Evolutionary conservation across 768 basidiomycete genomes (phyloP), one percentile per base, ranked within the genome.

Genomic region (Glaciozyma antarctica): DNA sequence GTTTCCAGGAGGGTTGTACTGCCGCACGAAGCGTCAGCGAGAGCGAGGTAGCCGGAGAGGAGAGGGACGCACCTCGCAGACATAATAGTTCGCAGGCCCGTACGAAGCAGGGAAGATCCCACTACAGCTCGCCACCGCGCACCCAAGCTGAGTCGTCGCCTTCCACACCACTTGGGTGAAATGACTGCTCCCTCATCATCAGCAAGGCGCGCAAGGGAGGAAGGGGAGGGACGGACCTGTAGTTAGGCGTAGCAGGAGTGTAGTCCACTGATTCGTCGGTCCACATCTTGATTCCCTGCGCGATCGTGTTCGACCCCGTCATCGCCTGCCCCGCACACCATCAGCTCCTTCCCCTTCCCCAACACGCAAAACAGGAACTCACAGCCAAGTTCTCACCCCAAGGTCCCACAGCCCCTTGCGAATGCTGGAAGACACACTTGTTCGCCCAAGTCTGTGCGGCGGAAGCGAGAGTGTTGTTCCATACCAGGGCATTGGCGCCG

Each of bases 381-480:
- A 86, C 86, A 61, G 86, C 85, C 66, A 88, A 76, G 71, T 89
- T 88, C 77, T 88, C 85, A 74, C 86, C 87, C 66, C 80, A 82
- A 4, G 80, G 78, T 6, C 86, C 86, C 41, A 87, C 80, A 30
- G 78, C 75, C 32, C 86, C 86, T 26, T 81, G 81, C 19, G 86
- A 86, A 74, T 91, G 89, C 67, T 83, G 41, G 75, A 86, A 88
- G 5, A 80, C 73, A 73, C 89, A 91, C 19, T 77, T 76, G 69
- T 84, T 79, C 5, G 87, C 86, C 85, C 86, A 88, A 62, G 81
- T 73, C 72, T 85, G 82, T 9, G 88, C 89, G 64, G 81, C 82
- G n/a, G 75, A 73, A 1, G 86, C 85, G 48, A 86, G 75, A 4
- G 76, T 75, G 61, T 82, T 77, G 74, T 78, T 84, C 87, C 88